phyloP scores from a whole-genome alignment of 2,329 filamentous ascomycete genomes.

The Huntiella omanensis region DNA sequence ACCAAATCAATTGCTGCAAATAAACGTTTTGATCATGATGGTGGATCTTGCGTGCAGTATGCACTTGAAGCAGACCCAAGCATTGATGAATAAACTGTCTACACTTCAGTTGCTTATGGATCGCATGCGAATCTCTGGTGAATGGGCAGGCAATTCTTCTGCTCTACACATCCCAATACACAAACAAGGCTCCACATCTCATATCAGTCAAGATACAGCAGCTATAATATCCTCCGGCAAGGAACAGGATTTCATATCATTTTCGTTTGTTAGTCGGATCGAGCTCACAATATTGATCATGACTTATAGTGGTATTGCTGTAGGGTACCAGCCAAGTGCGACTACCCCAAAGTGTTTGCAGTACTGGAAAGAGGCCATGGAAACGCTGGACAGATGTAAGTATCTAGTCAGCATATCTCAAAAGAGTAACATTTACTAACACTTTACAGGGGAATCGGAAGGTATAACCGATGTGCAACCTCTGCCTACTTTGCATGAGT shows the following conservation, averaged over 20 bases:
- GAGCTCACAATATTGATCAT: conserved; percentile 37
- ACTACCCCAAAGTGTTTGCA: conserved; percentile 20
- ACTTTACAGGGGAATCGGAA: conserved; percentile 12
- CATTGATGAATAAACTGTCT: conserved; percentile 39
- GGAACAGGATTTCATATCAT: conserved; percentile 34
- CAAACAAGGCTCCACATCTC: conserved; percentile 18
- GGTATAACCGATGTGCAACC: conserved; percentile 8
- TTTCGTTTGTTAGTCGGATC: conserved; percentile 41
- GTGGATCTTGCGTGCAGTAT: conserved; percentile 54
- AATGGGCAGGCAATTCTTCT: conserved; percentile 28
- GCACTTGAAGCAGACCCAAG: conserved; percentile 38
- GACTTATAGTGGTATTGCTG: conserved; percentile 33
- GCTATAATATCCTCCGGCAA: conserved; percentile 32
- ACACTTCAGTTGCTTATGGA: conserved; percentile 45
- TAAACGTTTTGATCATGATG: conserved; percentile 45
- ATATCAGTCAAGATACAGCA: conserved; percentile 38
- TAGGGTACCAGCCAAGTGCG: conserved; percentile 21
- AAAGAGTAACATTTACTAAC: conserved; percentile 10
- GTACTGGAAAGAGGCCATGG: conserved; percentile 25
- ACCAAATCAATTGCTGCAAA: conserved; percentile 43
- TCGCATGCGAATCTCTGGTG: conserved; percentile 24
- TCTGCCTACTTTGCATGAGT: conserved; percentile 26
- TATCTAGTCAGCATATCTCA: conserved; percentile 10
- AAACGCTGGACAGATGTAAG: conserved; percentile 29
- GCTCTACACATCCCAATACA: conserved; percentile 37